Base-by-base conservation (phyloP, 768 basidiomycete species). In the Pisolithus orientalis region DNA sequence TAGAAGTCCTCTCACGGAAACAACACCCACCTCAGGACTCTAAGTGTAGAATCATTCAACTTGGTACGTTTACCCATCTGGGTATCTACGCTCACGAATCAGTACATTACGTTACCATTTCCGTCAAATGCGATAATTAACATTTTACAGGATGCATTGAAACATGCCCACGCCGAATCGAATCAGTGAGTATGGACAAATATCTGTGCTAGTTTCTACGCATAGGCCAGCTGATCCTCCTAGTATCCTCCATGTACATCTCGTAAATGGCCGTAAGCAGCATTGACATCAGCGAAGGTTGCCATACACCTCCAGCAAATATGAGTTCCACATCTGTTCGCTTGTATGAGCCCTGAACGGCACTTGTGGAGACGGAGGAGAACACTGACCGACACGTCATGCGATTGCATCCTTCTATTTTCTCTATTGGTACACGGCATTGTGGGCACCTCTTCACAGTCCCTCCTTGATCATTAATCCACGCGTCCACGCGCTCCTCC, bases 361-460 rank as follows among this genome's bases (percentile, higher is more conserved):
- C 28, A n/a, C 5, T 29, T 31, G 13, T 14, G 16, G 14, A 27
- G 44, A n/a, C n/a, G n/a, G 11, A 34, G 13, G 11, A 29, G 16
- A 27, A 47, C 2, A 32, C 65, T 14, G 52, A 66, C 65, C 43
- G 69, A 66, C 89, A 91, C 14, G 76, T 80, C 74, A 91, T 82
- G 65, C 90, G 89, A 65, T 90, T 86, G 61, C 89, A 91, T 0
- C 89, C 89, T 52, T 80, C 84, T 14, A 65, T 59, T 48, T 83
- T 81, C 67, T 90, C 85, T 53, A 91, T 89, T 16, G 73, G 72
- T 16, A 82, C 76, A 40, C 75, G 75, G 66, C 89, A 91, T 1
- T 74, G 75, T 0, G 90, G 89, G 57, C 89, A 91, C 37, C 73
- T 72, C 69, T 89, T 88, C 46, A 89, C 85, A 53, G 82, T 61